A percentile compares a stretch with the other conserved stretches of the same genome.
Evolutionary conservation across 805 yeast genomes (phyloP).

Genomic region (Yarrowia alimentaria): DNA sequence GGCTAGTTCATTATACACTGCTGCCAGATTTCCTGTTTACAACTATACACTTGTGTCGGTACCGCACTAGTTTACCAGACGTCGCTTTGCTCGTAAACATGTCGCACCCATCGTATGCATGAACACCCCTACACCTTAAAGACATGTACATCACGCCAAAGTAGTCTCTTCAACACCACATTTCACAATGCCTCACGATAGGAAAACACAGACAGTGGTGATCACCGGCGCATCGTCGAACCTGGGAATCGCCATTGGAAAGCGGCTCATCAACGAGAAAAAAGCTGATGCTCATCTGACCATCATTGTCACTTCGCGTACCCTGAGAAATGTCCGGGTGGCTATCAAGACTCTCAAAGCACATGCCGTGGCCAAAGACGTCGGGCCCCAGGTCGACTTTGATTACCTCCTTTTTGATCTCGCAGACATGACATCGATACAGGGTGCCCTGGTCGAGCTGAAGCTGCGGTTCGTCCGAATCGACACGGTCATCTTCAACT

Average conservation of each 20-base stretch:
- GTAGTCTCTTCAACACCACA: no score
- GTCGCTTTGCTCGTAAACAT: no score
- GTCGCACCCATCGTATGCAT: no score
- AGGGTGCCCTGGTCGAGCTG: slow-evolving; percentile 71
- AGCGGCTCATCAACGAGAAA: slow-evolving; percentile 64
- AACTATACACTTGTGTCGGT: no score
- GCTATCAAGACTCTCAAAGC: slow-evolving; percentile 55
- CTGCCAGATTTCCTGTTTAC: no score
- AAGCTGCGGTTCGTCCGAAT: slow-evolving; percentile 60
- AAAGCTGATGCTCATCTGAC: slow-evolving; percentile 61
- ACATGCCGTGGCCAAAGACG: slow-evolving; percentile 37
- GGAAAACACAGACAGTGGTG: slow-evolving; percentile 21
- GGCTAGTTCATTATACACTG: no score
- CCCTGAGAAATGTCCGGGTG: slow-evolving; percentile 78
- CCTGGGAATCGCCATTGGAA: slow-evolving; percentile 82
- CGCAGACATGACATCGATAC: slow-evolving; percentile 80
- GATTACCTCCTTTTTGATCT: slow-evolving; percentile 91
- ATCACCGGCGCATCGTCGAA: slow-evolving; percentile 36
- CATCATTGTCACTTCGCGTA: slow-evolving; percentile 83
- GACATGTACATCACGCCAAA: no score
- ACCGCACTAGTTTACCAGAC: no score
- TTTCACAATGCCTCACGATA: slow-evolving; percentile 6
- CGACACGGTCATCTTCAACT: slow-evolving; percentile 79
- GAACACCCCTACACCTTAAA: no score
- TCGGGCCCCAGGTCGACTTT: slow-evolving; percentile 66